Percentiles rank a stretch among this genome's conserved stretches.
Conservation (phyloP, 2,329 filamentous ascomycete species). For the Claviceps sp. region DNA sequence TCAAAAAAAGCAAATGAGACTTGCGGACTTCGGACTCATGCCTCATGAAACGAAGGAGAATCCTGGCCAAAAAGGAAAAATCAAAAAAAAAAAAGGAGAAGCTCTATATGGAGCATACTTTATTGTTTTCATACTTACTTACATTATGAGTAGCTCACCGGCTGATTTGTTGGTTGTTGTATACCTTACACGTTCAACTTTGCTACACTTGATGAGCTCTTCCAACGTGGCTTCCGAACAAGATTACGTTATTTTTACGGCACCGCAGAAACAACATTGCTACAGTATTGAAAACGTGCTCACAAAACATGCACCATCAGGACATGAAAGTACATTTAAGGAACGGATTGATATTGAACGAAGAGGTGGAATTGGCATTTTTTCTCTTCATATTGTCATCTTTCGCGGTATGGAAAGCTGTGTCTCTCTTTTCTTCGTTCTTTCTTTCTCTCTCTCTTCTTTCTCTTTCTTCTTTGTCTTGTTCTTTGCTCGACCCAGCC, state of each 20-base stretch:
- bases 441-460: not conserved
- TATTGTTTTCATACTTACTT: conserved; percentile 20
- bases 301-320: not conserved
- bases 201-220: conserved; percentile 9
- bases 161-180: conserved; percentile 8
- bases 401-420: not conserved
- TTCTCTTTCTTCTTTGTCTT: not conserved
- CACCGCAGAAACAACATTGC: not conserved
- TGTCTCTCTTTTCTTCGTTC: not conserved
- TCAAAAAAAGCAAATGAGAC: conserved; percentile 5
- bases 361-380: not conserved
- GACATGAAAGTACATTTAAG: conserved; percentile 1
- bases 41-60: not conserved
- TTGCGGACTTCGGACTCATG: not conserved
- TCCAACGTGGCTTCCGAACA: not conserved
- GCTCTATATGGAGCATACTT: conserved; percentile 16
- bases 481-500: conserved; percentile 3
- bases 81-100: conserved; percentile 7
- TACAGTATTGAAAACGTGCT: not conserved
- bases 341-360: conserved; percentile 1
- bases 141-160: conserved; percentile 16
- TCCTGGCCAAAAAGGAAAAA: not conserved
- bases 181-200: conserved; percentile 11
- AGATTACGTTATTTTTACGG: conserved; percentile 1
- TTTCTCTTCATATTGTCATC: conserved; percentile 1